phyloP scores from a whole-genome alignment of 2,329 filamentous ascomycete species.

The Claviceps purpurea region DNA sequence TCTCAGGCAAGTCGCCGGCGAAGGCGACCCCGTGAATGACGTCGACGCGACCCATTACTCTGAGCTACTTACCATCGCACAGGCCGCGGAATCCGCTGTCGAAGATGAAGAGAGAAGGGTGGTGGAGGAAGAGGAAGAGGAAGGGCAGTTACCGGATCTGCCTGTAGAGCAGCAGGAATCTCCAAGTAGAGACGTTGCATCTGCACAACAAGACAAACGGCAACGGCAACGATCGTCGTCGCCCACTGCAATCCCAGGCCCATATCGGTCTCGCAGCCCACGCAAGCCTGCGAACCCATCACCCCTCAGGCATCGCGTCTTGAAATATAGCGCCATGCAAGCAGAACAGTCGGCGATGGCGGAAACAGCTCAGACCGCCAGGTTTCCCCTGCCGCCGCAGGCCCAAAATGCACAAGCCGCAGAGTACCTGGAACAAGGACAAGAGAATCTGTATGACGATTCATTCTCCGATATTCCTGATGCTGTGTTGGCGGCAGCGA shows the following conservation, averaged over 20 bases:
- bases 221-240: slow-evolving; percentile 7
- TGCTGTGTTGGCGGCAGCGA: slow-evolving; percentile 35
- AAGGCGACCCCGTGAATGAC: slow-evolving; percentile 2
- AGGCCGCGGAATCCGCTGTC: slow-evolving; percentile 1
- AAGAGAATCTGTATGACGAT: slow-evolving; percentile 32
- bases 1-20: slow-evolving; percentile 22
- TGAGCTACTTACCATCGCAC: slow-evolving; percentile 1
- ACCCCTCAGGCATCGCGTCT: slow-evolving; percentile 20
- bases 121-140: background rate
- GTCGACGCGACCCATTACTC: slow-evolving; percentile 3
- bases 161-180: slow-evolving; percentile 8
- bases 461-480: slow-evolving; percentile 45
- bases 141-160: slow-evolving; percentile 1
- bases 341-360: slow-evolving; percentile 7
- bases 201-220: background rate
- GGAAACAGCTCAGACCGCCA: slow-evolving; percentile 1
- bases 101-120: background rate
- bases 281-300: slow-evolving; percentile 16
- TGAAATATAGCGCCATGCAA: slow-evolving; percentile 17
- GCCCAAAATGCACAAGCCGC: slow-evolving; percentile 4
- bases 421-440: slow-evolving; percentile 13
- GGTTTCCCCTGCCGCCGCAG: slow-evolving; percentile 1
- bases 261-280: slow-evolving; percentile 22
- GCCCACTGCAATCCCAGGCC: slow-evolving; percentile 13
- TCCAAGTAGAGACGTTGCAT: slow-evolving; percentile 1